phyloP scores from a whole-genome alignment of 805 yeast genomes.

The Candida parachauliodes region DNA sequence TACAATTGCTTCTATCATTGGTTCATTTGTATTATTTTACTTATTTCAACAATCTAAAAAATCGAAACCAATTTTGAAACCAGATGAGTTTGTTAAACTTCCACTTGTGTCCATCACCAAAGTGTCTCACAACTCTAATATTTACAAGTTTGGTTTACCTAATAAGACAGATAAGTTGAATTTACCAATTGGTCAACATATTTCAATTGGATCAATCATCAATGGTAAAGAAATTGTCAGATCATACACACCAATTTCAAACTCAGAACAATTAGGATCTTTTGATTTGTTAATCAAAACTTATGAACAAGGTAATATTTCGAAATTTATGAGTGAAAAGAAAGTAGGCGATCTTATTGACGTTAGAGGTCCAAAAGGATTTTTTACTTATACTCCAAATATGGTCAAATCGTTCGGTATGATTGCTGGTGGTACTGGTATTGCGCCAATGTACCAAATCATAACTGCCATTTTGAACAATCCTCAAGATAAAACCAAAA shows the following conservation, averaged over 20 bases:
- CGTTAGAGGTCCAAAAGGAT: constrained; percentile 90
- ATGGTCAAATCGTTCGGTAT: constrained; percentile 71
- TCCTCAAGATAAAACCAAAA: constrained; percentile 74
- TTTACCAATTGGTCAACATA: constrained; percentile 92
- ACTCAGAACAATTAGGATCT: constrained; percentile 73
- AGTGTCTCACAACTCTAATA: constrained; percentile 74
- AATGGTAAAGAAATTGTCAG: constrained; percentile 78
- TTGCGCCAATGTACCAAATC: constrained; percentile 93
- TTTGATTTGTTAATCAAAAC: constrained; percentile 85
- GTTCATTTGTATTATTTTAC: constrained; percentile 31
- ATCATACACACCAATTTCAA: constrained; percentile 87
- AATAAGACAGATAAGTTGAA: constrained; percentile 71
- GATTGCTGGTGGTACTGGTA: constrained; percentile 98
- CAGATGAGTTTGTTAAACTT: constrained; percentile 70
- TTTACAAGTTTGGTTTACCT: constrained; percentile 83
- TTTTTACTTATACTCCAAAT: constrained; percentile 77
- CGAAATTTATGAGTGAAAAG: constrained; percentile 67
- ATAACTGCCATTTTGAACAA: constrained; percentile 74
- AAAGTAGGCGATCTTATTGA: constrained; percentile 75
- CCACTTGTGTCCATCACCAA: constrained; percentile 75
- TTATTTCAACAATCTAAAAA: constrained; percentile 31
- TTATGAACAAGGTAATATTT: constrained; percentile 81
- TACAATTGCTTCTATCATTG: constrained; percentile 36
- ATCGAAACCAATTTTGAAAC: constrained; percentile 53
- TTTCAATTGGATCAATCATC: constrained; percentile 71